Evolutionary conservation across 1,284 basidiomycete species (phyloP).

Genomic region (Cystobasidium sp.): DNA sequence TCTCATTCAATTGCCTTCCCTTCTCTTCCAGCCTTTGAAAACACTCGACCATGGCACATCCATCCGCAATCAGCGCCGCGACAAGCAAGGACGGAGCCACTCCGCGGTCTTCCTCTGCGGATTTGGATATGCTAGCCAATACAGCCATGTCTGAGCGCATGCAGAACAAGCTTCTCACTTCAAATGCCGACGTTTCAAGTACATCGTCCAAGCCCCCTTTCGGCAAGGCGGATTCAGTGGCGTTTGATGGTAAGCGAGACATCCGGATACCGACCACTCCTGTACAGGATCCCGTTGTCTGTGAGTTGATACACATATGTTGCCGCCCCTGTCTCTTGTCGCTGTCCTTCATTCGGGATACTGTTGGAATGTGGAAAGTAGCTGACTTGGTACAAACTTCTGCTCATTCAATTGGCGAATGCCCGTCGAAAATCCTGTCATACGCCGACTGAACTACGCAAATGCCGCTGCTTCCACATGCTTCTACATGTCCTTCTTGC

Average conservation of each 20-base stretch:
- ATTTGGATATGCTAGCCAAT: slow-evolving; percentile 25
- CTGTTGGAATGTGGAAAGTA: too few species aligned
- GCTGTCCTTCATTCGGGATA: too few species aligned
- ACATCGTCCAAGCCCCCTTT: not conserved
- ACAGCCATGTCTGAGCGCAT: not conserved
- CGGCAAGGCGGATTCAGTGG: too few species aligned
- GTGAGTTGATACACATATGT: not conserved
- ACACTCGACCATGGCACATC: not conserved
- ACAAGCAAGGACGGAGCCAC: not conserved
- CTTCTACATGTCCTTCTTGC: not conserved
- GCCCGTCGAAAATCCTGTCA: too few species aligned
- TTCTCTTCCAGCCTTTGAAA: too few species aligned
- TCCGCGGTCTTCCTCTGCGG: slow-evolving; percentile 8
- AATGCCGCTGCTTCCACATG: not conserved
- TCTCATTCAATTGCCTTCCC: too few species aligned
- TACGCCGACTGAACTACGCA: not conserved
- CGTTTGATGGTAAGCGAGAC: slow-evolving; percentile 12
- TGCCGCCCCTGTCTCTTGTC: not conserved
- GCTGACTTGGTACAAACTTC: too few species aligned
- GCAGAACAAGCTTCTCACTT: not conserved
- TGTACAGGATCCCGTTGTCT: slow-evolving; percentile 8
- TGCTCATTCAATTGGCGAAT: too few species aligned
- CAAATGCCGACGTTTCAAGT: too few species aligned
- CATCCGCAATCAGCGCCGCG: not conserved
- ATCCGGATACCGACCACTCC: slow-evolving; percentile 14